Percentiles rank a stretch among this genome's conserved stretches.
phyloP scores from a whole-genome alignment of 305 asterid genomes.

The Fraxinus baroniana region DNA sequence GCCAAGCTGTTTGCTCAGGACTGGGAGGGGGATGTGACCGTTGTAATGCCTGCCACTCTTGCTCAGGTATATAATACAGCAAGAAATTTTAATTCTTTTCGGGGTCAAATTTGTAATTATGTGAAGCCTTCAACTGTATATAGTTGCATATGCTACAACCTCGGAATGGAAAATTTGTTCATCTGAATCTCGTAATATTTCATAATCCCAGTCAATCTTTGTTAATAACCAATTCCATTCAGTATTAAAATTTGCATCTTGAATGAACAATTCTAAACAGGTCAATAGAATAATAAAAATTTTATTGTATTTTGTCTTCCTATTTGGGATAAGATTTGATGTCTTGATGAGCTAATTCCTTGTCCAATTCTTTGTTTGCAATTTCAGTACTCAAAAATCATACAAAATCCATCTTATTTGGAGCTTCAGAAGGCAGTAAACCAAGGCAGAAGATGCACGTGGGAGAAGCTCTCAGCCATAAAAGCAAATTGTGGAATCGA shows the following conservation, averaged over 20 bases:
- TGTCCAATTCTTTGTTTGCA: not conserved
- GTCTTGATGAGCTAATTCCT: slow-evolving; percentile 8
- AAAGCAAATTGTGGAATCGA: slow-evolving; percentile 94
- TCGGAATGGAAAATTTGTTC: not conserved
- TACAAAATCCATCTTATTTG: slow-evolving; percentile 73
- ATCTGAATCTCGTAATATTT: not conserved
- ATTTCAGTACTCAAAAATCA: slow-evolving; percentile 69
- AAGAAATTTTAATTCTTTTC: not conserved
- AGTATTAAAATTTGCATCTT: not conserved
- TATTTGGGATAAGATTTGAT: not conserved
- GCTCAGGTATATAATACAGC: slow-evolving; percentile 60
- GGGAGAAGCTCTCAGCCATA: slow-evolving; percentile 92
- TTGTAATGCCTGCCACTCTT: slow-evolving; percentile 95
- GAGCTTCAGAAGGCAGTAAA: slow-evolving; percentile 82
- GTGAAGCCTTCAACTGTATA: not conserved
- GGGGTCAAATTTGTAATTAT: not conserved
- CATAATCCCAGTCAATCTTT: not conserved
- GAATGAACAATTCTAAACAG: not conserved
- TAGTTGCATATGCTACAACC: not conserved
- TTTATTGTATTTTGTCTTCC: not conserved
- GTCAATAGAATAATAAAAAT: not conserved
- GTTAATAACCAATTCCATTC: not conserved
- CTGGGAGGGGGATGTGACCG: slow-evolving; percentile 94
- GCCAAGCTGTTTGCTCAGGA: slow-evolving; percentile 94
- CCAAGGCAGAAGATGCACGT: slow-evolving; percentile 87